phyloP scores from a whole-genome alignment of 176 grass and related monocot genomes.

The Secale cereale region DNA sequence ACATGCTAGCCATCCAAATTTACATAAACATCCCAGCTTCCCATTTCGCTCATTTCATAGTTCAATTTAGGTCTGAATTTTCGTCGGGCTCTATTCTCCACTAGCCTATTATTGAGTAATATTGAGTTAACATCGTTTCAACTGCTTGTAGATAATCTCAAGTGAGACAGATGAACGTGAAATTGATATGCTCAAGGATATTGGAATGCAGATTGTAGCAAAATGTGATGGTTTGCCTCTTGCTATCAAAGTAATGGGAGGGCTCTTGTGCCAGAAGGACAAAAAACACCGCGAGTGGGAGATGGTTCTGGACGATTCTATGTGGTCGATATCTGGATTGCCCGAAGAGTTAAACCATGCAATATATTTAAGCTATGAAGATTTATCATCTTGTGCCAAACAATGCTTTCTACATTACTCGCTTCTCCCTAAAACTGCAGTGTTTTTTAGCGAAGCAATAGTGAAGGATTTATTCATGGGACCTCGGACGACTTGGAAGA shows the following conservation, averaged over 20 bases:
- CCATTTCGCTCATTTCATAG: too few species aligned
- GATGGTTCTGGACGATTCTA: background rate
- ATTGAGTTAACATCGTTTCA: too few species aligned
- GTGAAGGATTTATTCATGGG: too few species aligned
- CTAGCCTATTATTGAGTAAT: too few species aligned
- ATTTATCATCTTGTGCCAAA: background rate
- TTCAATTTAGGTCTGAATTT: too few species aligned
- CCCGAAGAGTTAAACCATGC: slow-evolving; percentile 14
- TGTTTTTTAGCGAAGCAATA: rapidly evolving
- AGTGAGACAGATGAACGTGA: background rate
- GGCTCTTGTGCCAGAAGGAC: slow-evolving; percentile 8
- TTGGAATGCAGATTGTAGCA: slow-evolving; percentile 18
- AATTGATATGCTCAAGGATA: background rate
- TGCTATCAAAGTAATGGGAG: slow-evolving; percentile 38
- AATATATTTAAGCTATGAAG: slow-evolving; percentile 15
- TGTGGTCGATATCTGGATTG: slow-evolving; percentile 6
- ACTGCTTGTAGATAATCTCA: background rate
- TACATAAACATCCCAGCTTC: too few species aligned
- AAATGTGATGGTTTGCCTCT: slow-evolving; percentile 48
- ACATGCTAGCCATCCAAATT: too few species aligned
- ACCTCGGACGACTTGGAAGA: too few species aligned
- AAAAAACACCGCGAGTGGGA: background rate
- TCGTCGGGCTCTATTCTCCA: too few species aligned
- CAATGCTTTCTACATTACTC: too few species aligned
- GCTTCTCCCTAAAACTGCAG: too few species aligned